phyloP scores from a whole-genome alignment of 805 yeast species.

The Kluyveromyces nonfermentans region DNA sequence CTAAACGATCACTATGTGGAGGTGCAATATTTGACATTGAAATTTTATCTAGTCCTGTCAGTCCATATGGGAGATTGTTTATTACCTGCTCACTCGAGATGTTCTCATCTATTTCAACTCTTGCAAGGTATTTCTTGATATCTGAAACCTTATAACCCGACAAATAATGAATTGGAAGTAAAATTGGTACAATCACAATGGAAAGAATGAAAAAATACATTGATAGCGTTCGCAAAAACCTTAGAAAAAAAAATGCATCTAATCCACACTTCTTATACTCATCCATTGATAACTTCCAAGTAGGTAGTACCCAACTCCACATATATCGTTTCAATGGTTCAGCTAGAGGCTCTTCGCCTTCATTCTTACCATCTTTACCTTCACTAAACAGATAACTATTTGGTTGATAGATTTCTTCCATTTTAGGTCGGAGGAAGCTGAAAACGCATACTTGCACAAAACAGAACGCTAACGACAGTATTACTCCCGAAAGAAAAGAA shows the following conservation, averaged over 20 bases:
- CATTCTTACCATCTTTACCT: background rate
- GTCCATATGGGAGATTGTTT: slow-evolving; percentile 1
- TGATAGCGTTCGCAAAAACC: slow-evolving; percentile 47
- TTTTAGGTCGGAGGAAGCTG: slow-evolving; percentile 29
- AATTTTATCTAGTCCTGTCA: slow-evolving; percentile 50
- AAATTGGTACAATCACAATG: slow-evolving; percentile 43
- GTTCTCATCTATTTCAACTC: background rate
- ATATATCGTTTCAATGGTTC: slow-evolving; percentile 27
- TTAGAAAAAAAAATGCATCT: slow-evolving; percentile 64
- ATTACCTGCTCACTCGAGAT: background rate
- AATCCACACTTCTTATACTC: slow-evolving; percentile 43
- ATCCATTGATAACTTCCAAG: slow-evolving; percentile 32
- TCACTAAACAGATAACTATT: slow-evolving; percentile 28
- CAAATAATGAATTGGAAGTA: slow-evolving; percentile 52
- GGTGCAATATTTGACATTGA: slow-evolving; percentile 65
- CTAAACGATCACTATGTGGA: slow-evolving; percentile 38
- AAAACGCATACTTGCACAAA: slow-evolving; percentile 40
- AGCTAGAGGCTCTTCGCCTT: slow-evolving; percentile 29
- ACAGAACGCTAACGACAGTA: slow-evolving; percentile 46
- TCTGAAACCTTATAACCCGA: slow-evolving; percentile 20
- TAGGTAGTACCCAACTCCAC: slow-evolving; percentile 49
- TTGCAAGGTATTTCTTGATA: background rate
- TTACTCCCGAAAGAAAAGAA: slow-evolving; percentile 46
- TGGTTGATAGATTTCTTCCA: slow-evolving; percentile 46
- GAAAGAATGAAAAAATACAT: slow-evolving; percentile 46